Evolutionary conservation across 2,329 filamentous ascomycete genomes (phyloP).

Genomic region (Fusarium neocosmosporiellum): DNA sequence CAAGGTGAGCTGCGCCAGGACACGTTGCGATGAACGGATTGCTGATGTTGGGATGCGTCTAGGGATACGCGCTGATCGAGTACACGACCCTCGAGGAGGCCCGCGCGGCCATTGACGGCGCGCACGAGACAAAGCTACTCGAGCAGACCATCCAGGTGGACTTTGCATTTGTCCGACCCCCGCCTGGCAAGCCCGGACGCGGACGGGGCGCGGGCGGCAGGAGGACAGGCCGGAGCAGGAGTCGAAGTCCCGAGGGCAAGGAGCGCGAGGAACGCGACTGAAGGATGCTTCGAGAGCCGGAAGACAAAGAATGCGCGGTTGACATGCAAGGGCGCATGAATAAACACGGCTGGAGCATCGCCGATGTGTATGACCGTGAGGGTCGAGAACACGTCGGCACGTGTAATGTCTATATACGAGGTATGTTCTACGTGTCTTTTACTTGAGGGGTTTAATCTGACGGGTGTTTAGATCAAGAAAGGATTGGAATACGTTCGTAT

Average conservation of each 20-base stretch:
- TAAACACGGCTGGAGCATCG: slow-evolving; percentile 6
- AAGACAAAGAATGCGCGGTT: neutral
- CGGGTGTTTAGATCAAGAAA: slow-evolving; percentile 14
- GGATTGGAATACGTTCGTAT: slow-evolving; percentile 6
- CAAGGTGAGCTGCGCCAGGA: slow-evolving; percentile 66
- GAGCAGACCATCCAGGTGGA: slow-evolving; percentile 86
- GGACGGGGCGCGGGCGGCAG: slow-evolving; percentile 54
- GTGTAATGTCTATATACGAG: slow-evolving; percentile 40
- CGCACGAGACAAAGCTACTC: slow-evolving; percentile 80
- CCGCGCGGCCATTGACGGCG: slow-evolving; percentile 82
- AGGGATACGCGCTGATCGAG: slow-evolving; percentile 90
- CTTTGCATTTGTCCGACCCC: slow-evolving; percentile 86
- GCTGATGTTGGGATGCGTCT: neutral
- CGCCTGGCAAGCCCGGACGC: slow-evolving; percentile 63
- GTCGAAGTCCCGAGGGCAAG: slow-evolving; percentile 58
- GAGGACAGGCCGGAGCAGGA: slow-evolving; percentile 60
- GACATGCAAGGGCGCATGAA: neutral
- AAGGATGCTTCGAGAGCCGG: slow-evolving; percentile 3
- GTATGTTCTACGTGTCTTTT: slow-evolving; percentile 28
- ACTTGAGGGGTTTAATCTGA: neutral
- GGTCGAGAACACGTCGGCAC: slow-evolving; percentile 43
- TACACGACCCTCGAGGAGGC: slow-evolving; percentile 84
- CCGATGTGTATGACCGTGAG: slow-evolving; percentile 39
- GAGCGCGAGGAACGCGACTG: slow-evolving; percentile 46
- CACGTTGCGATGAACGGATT: neutral